Conservation (phyloP, 179 eudicot species). For the Silene vulgaris region DNA sequence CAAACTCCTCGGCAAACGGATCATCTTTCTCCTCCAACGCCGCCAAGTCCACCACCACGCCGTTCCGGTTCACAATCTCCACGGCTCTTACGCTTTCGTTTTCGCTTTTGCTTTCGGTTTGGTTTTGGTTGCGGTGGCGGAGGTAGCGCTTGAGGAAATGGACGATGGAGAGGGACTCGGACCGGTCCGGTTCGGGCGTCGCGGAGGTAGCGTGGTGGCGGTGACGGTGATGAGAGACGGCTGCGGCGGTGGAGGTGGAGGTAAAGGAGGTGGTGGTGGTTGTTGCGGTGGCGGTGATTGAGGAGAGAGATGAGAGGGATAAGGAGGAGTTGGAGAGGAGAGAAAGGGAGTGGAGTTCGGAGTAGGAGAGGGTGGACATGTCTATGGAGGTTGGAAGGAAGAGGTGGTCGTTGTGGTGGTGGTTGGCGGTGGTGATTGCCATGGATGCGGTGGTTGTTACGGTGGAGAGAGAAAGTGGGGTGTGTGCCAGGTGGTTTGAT, state of each 20-base stretch:
- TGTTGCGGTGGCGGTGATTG: not conserved
- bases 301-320: not conserved
- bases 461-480: conserved; percentile 10
- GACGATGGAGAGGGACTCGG: conserved; percentile 26
- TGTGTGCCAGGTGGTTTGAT: not conserved
- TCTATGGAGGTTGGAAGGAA: conserved; percentile 18
- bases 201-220: conserved; percentile 13
- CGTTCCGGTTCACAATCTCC: conserved; percentile 41
- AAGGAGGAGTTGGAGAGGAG: conserved; percentile 21
- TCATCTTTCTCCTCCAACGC: conserved; percentile 29
- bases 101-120: not conserved
- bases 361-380: conserved; percentile 28
- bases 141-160: conserved; percentile 18
- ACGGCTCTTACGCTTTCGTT: not conserved
- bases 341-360: conserved; percentile 31
- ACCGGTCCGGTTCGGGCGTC: conserved; percentile 9
- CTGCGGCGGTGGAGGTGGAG: not conserved
- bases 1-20: conserved; percentile 35
- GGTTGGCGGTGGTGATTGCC: conserved; percentile 13
- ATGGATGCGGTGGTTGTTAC: not conserved
- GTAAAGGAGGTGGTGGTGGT: not conserved
- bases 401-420: not conserved
- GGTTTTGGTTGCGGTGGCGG: not conserved
- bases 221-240: not conserved
- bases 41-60: conserved; percentile 48